Evolutionary conservation across 2,329 filamentous ascomycete genomes (phyloP).

Genomic region (Penicillium nordicum): DNA sequence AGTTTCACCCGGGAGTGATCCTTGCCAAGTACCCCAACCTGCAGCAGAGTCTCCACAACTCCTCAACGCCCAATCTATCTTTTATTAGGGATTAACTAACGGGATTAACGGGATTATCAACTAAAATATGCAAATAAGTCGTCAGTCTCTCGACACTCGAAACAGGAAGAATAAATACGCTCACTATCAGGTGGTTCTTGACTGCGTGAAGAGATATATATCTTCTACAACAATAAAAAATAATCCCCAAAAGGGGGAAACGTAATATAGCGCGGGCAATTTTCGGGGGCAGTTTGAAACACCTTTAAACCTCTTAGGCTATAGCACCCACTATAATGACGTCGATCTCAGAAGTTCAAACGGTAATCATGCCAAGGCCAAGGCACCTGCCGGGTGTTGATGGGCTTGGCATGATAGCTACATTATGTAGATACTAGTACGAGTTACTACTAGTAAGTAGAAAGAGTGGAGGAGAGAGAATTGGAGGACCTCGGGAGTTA

Average conservation of each 20-base stretch:
- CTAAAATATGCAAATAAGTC: neutral
- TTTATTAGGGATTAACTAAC: neutral
- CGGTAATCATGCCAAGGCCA: neutral
- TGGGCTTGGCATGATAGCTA: neutral
- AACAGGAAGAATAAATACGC: neutral
- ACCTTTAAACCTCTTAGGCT: neutral
- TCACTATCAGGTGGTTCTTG: too few relatives aligned
- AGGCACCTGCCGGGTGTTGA: neutral
- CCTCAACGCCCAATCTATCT: neutral
- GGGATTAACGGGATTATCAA: neutral
- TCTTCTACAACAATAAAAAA: neutral
- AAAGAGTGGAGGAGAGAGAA: neutral
- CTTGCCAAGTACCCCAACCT: neutral
- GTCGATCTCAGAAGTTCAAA: neutral
- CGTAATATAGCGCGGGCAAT: neutral
- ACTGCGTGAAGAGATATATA: neutral
- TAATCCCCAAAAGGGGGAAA: neutral
- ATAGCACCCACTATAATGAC: neutral
- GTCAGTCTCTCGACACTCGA: neutral
- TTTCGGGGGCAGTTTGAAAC: neutral
- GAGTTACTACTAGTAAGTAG: too few relatives aligned
- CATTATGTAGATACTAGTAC: neutral
- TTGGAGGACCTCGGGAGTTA: neutral
- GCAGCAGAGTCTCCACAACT: neutral
- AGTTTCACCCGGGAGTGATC: neutral